These are phyloP conservation scores for Protomyces gravidus DNA, from an alignment of 1,139 yeast genomes.

Conservation along the genomic window DNA sequence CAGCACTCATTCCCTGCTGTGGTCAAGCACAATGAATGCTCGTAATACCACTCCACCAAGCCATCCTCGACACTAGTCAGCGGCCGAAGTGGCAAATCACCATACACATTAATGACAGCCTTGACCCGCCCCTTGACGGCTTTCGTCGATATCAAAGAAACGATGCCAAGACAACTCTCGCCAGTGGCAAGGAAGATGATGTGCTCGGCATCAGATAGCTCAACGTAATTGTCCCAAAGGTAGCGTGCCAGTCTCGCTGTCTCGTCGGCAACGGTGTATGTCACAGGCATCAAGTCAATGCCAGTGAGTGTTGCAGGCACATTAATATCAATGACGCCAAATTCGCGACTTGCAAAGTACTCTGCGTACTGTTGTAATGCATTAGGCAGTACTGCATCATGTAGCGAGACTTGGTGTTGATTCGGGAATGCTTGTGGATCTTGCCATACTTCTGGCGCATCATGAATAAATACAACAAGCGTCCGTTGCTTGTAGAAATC, in stretches of 20 bases:
- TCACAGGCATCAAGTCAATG: slow-evolving; percentile 38
- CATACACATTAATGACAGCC: slow-evolving; percentile 22
- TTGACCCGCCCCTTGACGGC: slow-evolving; percentile 23
- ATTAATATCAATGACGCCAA: slow-evolving; percentile 79
- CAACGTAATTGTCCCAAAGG: slow-evolving; percentile 86
- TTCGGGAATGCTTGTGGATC: slow-evolving; percentile 77
- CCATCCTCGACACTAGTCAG: slow-evolving; percentile 22
- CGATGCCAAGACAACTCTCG: slow-evolving; percentile 80
- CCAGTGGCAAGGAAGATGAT: slow-evolving; percentile 84
- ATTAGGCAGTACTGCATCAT: slow-evolving; percentile 65
- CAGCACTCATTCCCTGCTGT: slow-evolving; percentile 7
- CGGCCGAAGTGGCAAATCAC: slow-evolving; percentile 10
- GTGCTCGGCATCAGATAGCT: slow-evolving; percentile 57
- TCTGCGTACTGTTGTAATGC: slow-evolving; percentile 53
- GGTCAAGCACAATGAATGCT: slow-evolving; percentile 11
- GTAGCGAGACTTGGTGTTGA: slow-evolving; percentile 55
- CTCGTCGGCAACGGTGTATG: slow-evolving; percentile 56
- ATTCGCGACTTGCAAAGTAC: slow-evolving; percentile 56
- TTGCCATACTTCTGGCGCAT: slow-evolving; percentile 93
- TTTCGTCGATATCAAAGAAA: slow-evolving; percentile 56
- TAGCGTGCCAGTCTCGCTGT: slow-evolving; percentile 74
- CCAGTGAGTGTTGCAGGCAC: slow-evolving; percentile 51
- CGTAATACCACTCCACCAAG: slow-evolving; percentile 24
- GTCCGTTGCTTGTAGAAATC: slow-evolving; percentile 61
- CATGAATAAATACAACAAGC: slow-evolving; percentile 71